phyloP scores from a whole-genome alignment of 352 stramenopile species.

The Phytophthora multivora region DNA sequence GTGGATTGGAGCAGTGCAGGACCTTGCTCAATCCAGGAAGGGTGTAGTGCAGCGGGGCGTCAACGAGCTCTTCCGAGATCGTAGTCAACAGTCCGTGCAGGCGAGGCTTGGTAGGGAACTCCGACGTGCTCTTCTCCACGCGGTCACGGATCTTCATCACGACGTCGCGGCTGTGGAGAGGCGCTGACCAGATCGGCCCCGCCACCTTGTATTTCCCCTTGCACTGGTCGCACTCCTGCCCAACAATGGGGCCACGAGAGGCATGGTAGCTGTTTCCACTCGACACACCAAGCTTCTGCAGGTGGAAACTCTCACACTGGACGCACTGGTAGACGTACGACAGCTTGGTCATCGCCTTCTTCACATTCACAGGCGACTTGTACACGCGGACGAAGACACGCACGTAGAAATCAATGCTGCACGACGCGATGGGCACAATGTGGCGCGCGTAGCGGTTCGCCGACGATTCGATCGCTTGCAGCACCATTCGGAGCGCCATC shows the following conservation, averaged over 20 bases:
- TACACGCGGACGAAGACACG: conserved; percentile 99
- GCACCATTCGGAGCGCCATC: conserved; percentile 90
- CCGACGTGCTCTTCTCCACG: conserved; percentile 77
- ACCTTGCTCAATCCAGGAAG: conserved; percentile 93
- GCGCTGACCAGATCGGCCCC: conserved; percentile 97
- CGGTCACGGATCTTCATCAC: conserved; percentile 83
- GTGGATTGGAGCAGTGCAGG: conserved; percentile 93
- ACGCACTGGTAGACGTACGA: conserved; percentile 93
- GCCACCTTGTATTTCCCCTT: conserved; percentile 90
- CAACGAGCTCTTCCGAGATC: conserved; percentile 94
- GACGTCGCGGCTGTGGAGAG: conserved; percentile 94
- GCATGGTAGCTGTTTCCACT: conserved; percentile 89
- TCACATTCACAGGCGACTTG: conserved; percentile 95
- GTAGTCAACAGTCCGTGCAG: conserved; percentile 95
- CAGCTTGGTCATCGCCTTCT: conserved; percentile 92
- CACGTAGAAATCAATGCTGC: conserved; percentile 99
- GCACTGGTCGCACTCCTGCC: conserved; percentile 81
- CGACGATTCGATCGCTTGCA: conserved; percentile 94
- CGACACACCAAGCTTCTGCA: conserved; percentile 92
- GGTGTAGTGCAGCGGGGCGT: conserved; percentile 97
- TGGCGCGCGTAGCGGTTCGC: conserved; percentile 96
- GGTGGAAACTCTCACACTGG: conserved; percentile 97
- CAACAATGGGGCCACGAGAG: conserved; percentile 72
- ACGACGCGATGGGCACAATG: conserved; percentile 97
- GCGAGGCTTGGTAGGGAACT: conserved; percentile 92